These are phyloP conservation scores for Pleurotus tuoliensis DNA, from an alignment of 768 basidiomycete genomes.

Conservation along the genomic window DNA sequence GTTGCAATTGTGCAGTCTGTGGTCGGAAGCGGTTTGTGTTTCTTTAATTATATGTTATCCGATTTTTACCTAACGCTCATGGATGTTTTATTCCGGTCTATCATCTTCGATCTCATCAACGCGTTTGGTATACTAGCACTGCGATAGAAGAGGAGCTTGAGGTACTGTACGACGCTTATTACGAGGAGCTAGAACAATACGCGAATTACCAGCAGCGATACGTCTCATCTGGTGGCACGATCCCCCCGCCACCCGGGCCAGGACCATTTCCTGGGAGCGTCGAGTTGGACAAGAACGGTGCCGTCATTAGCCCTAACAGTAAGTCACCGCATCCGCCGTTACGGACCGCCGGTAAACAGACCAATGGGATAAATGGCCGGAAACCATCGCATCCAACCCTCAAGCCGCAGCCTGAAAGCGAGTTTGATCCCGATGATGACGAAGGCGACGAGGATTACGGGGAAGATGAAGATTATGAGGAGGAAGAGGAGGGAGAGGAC, in stretches of 20 bases:
- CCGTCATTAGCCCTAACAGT: conserved; percentile 41
- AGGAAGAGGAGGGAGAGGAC: conserved; percentile 34
- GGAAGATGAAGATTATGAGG: conserved; percentile 36
- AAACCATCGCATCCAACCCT: background rate
- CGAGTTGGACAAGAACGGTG: conserved; percentile 91
- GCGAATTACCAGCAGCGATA: conserved; percentile 97
- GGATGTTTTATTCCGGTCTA: conserved; percentile 18
- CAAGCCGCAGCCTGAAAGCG: conserved; percentile 45
- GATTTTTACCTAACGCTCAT: conserved; percentile 16
- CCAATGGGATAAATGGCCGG: conserved; percentile 3
- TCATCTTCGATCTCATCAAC: conserved; percentile 11
- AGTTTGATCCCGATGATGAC: conserved; percentile 66
- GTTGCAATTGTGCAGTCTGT: conserved; percentile 93
- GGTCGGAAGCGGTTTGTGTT: conserved; percentile 88
- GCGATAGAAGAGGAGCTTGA: conserved; percentile 99
- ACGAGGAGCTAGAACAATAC: conserved; percentile 99
- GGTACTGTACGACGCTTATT: conserved; percentile 99
- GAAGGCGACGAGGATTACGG: conserved; percentile 62
- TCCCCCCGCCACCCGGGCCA: conserved; percentile 91
- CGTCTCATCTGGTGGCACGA: conserved; percentile 82
- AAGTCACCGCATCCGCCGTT: conserved; percentile 37
- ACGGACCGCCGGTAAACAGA: conserved; percentile 35
- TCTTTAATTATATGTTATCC: conserved; percentile 22
- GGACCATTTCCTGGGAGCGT: conserved; percentile 98
- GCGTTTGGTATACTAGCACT: conserved; percentile 47